These are phyloP conservation scores for Diaporthe caulivora DNA, from an alignment of 2,329 filamentous ascomycete species.

Conservation along the genomic window DNA sequence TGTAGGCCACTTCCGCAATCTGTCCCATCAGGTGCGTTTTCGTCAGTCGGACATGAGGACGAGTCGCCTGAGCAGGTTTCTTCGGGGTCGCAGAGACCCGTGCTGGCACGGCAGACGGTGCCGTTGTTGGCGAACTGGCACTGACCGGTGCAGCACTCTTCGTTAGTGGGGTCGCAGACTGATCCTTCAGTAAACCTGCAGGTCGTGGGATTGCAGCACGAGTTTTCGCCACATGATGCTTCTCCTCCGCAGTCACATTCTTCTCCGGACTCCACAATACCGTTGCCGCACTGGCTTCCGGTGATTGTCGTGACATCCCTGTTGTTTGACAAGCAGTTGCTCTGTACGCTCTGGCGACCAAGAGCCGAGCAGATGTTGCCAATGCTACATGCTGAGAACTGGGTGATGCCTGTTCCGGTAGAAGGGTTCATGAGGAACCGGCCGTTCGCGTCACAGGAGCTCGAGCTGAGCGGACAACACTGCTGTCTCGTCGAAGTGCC, in stretches of 20 bases:
- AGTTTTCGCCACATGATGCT: constrained; percentile 77
- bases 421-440: constrained; percentile 97
- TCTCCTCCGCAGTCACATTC: constrained; percentile 95
- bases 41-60: constrained; percentile 80
- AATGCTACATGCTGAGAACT: constrained; percentile 89
- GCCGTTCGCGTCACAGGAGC: constrained; percentile 80
- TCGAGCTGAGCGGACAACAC: constrained; percentile 83
- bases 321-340: constrained; percentile 86
- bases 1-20: constrained; percentile 80
- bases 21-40: constrained; percentile 76
- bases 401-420: constrained; percentile 77
- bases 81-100: constrained; percentile 84
- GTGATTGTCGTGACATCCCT: constrained; percentile 84
- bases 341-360: constrained; percentile 80
- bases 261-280: constrained; percentile 94
- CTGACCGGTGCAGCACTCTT: constrained; percentile 79
- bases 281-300: constrained; percentile 91
- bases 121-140: constrained; percentile 77
- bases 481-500: constrained; percentile 63
- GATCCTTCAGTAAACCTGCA: constrained; percentile 85
- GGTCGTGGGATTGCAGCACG: constrained; percentile 86
- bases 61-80: constrained; percentile 83
- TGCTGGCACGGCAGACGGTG: constrained; percentile 84
- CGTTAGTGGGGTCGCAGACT: constrained; percentile 84
- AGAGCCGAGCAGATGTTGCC: constrained; percentile 95